These are phyloP conservation scores for Pseudocercospora pini-densiflorae DNA, from an alignment of 2,329 filamentous ascomycete species.

Conservation along the genomic window DNA sequence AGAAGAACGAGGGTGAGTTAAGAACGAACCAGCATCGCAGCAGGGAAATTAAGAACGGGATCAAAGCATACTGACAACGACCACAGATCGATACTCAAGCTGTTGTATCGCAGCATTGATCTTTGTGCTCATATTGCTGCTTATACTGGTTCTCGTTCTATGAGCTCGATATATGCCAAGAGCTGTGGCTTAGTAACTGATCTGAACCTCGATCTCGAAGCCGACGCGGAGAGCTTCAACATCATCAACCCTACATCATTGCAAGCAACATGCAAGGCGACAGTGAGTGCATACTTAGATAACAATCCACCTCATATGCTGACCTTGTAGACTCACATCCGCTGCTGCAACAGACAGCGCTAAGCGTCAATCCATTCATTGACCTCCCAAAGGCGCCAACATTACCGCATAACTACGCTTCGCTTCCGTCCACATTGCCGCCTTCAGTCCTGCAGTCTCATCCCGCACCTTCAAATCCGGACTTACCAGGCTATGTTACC, in stretches of 20 bases:
- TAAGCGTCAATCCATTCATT: slow-evolving; percentile 94
- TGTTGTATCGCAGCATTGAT: slow-evolving; percentile 92
- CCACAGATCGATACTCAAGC: slow-evolving; percentile 70
- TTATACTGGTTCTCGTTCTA: slow-evolving; percentile 75
- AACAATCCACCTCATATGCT: background rate
- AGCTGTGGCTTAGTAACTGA: slow-evolving; percentile 20
- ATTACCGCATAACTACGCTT: slow-evolving; percentile 93
- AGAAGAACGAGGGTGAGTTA: slow-evolving; percentile 81
- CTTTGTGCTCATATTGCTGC: slow-evolving; percentile 81
- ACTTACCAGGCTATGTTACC: slow-evolving; percentile 70
- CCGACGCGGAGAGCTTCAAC: slow-evolving; percentile 5
- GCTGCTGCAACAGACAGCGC: slow-evolving; percentile 86
- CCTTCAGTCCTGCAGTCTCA: slow-evolving; percentile 64
- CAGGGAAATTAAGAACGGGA: slow-evolving; percentile 22
- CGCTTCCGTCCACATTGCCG: slow-evolving; percentile 84
- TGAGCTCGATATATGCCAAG: slow-evolving; percentile 44
- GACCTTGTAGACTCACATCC: slow-evolving; percentile 66
- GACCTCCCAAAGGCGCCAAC: slow-evolving; percentile 87
- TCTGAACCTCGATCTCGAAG: slow-evolving; percentile 15
- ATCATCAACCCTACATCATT: slow-evolving; percentile 4
- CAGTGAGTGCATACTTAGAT: slow-evolving; percentile 29
- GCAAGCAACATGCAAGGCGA: slow-evolving; percentile 38
- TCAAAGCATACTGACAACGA: slow-evolving; percentile 23
- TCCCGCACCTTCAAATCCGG: slow-evolving; percentile 42
- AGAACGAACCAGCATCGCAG: background rate